phyloP scores from a whole-genome alignment of 352 stramenopile species.

The Peronospora belbahrii region DNA sequence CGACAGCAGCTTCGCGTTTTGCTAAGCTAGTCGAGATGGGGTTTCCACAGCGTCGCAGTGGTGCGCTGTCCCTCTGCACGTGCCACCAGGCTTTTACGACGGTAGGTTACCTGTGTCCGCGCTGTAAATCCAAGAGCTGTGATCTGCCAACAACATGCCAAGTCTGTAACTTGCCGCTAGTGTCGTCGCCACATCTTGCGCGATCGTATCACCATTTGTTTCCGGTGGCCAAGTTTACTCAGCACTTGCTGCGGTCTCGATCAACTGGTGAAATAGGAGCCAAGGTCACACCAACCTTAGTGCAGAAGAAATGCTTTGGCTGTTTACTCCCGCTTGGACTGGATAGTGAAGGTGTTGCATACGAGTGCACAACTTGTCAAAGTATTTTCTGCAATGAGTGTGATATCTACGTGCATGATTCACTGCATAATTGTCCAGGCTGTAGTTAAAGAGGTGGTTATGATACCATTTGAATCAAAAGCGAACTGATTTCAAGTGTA shows the following conservation, averaged over 20 bases:
- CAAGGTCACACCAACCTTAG: constrained; percentile 12
- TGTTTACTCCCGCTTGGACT: constrained; percentile 53
- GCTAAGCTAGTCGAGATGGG: constrained; percentile 82
- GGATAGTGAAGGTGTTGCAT: constrained; percentile 46
- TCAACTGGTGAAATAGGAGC: constrained; percentile 14
- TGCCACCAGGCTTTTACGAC: constrained; percentile 85
- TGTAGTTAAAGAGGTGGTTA: constrained; percentile 51
- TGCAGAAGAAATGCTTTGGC: constrained; percentile 66
- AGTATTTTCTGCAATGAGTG: constrained; percentile 95
- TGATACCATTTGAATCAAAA: too few relatives aligned
- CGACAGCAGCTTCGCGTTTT: constrained; percentile 55
- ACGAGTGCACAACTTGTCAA: constrained; percentile 86
- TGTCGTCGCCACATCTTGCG: constrained; percentile 94
- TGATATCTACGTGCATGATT: constrained; percentile 97
- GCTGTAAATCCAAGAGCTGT: constrained; percentile 91
- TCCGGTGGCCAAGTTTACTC: constrained; percentile 90
- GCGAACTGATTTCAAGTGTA: too few relatives aligned
- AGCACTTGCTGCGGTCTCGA: constrained; percentile 38
- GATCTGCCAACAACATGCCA: constrained; percentile 94
- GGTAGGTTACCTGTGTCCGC: constrained; percentile 90
- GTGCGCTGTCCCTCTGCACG: constrained; percentile 73
- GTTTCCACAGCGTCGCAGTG: constrained; percentile 67
- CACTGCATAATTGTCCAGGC: constrained; percentile 96
- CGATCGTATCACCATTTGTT: constrained; percentile 98
- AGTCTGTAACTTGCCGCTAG: constrained; percentile 95